Conservation (phyloP, 495 filamentous ascomycete species). For the Hyaloscypha finlandica region DNA sequence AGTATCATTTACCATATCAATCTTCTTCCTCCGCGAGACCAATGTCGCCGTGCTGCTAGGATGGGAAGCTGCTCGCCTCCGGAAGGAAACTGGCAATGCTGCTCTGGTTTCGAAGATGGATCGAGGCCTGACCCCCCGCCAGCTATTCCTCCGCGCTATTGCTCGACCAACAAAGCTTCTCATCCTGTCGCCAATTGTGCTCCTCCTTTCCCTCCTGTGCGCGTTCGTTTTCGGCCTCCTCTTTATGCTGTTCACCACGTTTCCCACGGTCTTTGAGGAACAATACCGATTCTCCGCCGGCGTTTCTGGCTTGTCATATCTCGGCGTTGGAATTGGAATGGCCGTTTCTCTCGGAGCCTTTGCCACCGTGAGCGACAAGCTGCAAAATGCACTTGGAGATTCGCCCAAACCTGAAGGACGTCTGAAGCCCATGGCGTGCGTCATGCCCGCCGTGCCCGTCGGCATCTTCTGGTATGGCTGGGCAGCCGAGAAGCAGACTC, state of each 20-base stretch:
- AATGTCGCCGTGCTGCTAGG: constrained; percentile 73
- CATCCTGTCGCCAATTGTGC: constrained; percentile 60
- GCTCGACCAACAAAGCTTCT: constrained; percentile 59
- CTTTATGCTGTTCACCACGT: constrained; percentile 70
- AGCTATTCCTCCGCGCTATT: constrained; percentile 54
- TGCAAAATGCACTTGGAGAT: constrained; percentile 19
- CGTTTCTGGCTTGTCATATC: constrained; percentile 64
- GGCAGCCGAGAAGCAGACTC: constrained; percentile 59
- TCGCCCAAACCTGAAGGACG: constrained; percentile 61
- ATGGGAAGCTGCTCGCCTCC: constrained; percentile 67
- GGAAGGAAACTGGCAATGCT: constrained; percentile 74
- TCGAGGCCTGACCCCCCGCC: constrained; percentile 42
- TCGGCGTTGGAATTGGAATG: constrained; percentile 65
- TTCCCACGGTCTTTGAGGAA: constrained; percentile 60
- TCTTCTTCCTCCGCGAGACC: constrained; percentile 82
- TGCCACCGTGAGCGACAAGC: constrained; percentile 17
- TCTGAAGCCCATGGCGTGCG: constrained; percentile 63
- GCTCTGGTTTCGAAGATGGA: constrained; percentile 53
- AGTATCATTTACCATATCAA: constrained; percentile 41
- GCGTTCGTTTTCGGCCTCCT: constrained; percentile 67
- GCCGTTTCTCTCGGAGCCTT: constrained; percentile 40
- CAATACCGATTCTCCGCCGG: constrained; percentile 64
- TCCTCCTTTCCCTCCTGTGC: constrained; percentile 55
- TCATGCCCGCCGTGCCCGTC: constrained; percentile 57
- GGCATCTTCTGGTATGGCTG: constrained; percentile 77